These are phyloP conservation scores for Porphyridium purpureum DNA, from an alignment of 23 red algal genomes.

Conservation along the genomic window DNA sequence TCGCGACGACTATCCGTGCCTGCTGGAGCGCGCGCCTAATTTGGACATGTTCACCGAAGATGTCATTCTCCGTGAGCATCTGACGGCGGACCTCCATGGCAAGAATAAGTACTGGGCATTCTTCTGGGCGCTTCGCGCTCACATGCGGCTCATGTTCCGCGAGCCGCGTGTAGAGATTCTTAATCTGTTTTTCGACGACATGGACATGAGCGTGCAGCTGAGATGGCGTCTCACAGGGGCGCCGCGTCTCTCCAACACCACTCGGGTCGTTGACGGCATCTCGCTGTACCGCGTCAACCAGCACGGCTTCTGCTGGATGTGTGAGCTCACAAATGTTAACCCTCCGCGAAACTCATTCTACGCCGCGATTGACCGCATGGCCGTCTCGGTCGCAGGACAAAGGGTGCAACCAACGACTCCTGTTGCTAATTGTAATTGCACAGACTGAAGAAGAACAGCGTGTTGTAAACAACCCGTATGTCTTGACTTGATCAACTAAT, in stretches of 20 bases:
- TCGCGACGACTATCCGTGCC: slow-evolving; percentile 46
- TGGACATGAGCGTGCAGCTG: neutral
- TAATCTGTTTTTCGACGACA: neutral
- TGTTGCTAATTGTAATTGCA: no score
- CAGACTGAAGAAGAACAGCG: no score
- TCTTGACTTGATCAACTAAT: no score
- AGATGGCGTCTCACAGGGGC: slow-evolving; percentile 1
- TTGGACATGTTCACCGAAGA: slow-evolving; percentile 35
- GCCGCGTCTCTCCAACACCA: no score
- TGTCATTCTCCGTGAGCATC: slow-evolving; percentile 32
- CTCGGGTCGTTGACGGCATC: neutral
- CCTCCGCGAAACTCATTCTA: no score
- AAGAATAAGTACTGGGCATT: slow-evolving; percentile 40
- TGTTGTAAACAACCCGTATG: no score
- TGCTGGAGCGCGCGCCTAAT: slow-evolving; percentile 46
- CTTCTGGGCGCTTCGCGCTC: slow-evolving; percentile 59
- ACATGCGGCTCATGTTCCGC: slow-evolving; percentile 35
- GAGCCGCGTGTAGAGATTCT: neutral
- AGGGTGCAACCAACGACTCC: no score
- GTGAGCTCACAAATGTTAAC: no score
- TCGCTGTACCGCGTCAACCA: neutral
- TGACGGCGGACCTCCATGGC: slow-evolving; percentile 42
- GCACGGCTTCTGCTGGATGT: no score
- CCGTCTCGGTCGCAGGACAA: no score
- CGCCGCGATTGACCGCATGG: no score